Evolutionary conservation across 257 asterid genomes (phyloP), one percentile per base, ranked within the genome.

Genomic region (Solanum medicagineum): DNA sequence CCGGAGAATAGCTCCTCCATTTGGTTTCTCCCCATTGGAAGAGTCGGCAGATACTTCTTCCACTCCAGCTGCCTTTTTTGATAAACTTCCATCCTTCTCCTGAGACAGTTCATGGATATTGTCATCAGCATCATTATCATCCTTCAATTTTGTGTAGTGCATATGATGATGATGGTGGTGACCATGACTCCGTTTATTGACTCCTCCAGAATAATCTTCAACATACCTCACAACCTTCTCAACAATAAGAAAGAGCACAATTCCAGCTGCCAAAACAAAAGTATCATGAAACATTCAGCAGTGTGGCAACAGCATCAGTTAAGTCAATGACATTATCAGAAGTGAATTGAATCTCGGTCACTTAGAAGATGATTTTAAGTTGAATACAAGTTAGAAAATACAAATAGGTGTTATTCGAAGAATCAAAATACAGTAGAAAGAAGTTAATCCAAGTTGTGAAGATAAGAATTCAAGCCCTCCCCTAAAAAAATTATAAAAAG

Each of bases 171-270:
- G 92, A 84, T 93, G 98, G 89, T 92, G 98, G 36, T 94, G 98
- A 80, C 93, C 93, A 91, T 55, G 91, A 86, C 89, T 83, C 93
- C 87, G 88, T 68, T 87, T 84, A 90, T 86, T 85, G 84, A 69
- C 89, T 81, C 94, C 97, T 71, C 94, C 94, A 86, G 98, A 94
- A 80, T 86, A 91, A 15, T 90, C 97, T 82, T 96, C 98, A 57
- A 96, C 97, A 55, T 92, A 96, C 90, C 99, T 96, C 91, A 96
- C 99, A 56, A 93, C 81, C 91, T 94, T 96, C 94, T 96, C 99
- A 54, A 96, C 97, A 84, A 95, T 91, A 85, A 96, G 98, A 88
- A 96, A 96, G 85, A 92, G 90, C 47, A 95, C 92, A 24, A 96
- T 93, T 85, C 99, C 99, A 89, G 94, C 99, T 96, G 98, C 85